These are phyloP conservation scores for Tephrocybe sp. DNA, from an alignment of 768 basidiomycete genomes.

Conservation along the genomic window DNA sequence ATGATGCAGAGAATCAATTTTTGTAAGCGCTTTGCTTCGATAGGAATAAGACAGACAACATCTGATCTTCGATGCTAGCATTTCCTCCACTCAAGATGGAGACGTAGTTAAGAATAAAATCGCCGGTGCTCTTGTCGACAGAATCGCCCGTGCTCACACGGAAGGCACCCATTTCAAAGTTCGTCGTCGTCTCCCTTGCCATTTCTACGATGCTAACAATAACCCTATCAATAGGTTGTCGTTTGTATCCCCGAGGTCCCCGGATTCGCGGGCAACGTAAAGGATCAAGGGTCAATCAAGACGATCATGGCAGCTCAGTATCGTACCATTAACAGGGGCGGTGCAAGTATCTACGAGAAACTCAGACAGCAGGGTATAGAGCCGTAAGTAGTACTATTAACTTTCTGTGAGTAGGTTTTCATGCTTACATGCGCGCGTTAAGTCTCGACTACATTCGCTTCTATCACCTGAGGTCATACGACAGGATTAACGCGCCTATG, in stretches of 20 bases:
- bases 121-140: constrained; percentile 75
- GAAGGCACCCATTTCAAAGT: constrained; percentile 78
- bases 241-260: constrained; percentile 90
- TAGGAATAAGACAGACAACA: background rate
- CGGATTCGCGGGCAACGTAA: constrained; percentile 83
- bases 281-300: constrained; percentile 58
- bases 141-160: constrained; percentile 79
- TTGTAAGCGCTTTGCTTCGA: constrained; percentile 51
- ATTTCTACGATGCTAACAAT: background rate
- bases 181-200: background rate
- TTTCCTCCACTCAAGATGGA: constrained; percentile 65
- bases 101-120: constrained; percentile 81
- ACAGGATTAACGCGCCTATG: constrained; percentile 80
- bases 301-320: constrained; percentile 89
- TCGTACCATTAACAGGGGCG: constrained; percentile 88
- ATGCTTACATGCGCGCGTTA: background rate
- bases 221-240: constrained; percentile 54
- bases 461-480: constrained; percentile 91
- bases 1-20: constrained; percentile 69
- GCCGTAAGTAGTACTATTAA: constrained; percentile 49
- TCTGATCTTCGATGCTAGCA: constrained; percentile 39
- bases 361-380: constrained; percentile 75
- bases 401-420: background rate
- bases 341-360: constrained; percentile 81
- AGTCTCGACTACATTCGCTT: constrained; percentile 87